These are phyloP conservation scores for Candida frijolesensis DNA, from an alignment of 1,139 yeast species.

Conservation along the genomic window DNA sequence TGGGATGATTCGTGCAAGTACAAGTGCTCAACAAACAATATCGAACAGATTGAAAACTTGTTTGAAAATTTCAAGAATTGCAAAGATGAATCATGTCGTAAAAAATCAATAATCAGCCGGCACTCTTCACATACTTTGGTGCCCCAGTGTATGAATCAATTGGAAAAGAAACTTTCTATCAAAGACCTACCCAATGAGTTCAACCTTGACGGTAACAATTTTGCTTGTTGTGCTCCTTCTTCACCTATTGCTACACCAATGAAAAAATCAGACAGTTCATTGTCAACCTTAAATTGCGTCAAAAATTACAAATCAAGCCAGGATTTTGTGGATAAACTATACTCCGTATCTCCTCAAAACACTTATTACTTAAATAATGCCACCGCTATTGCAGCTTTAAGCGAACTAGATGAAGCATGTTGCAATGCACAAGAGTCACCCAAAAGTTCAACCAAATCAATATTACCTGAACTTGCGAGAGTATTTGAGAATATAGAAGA, in stretches of 20 bases:
- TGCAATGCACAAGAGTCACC: not conserved
- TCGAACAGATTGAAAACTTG: slow-evolving; percentile 13
- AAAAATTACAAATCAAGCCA: slow-evolving; percentile 25
- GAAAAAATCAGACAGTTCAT: slow-evolving; percentile 5
- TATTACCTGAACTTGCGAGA: slow-evolving; percentile 11
- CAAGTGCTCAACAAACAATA: slow-evolving; percentile 7
- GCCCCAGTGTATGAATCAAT: not conserved
- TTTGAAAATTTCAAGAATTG: slow-evolving; percentile 7
- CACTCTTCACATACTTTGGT: slow-evolving; percentile 16
- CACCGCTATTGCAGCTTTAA: slow-evolving; percentile 30
- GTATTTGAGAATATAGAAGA: slow-evolving; percentile 13
- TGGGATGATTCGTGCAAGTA: slow-evolving; percentile 14
- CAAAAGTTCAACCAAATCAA: slow-evolving; percentile 1
- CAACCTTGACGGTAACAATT: slow-evolving; percentile 5
- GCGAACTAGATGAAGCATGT: slow-evolving; percentile 5
- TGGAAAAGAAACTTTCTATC: slow-evolving; percentile 11
- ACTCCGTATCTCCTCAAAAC: slow-evolving; percentile 45
- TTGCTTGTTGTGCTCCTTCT: not conserved
- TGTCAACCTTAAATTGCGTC: slow-evolving; percentile 3
- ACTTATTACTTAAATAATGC: slow-evolving; percentile 38
- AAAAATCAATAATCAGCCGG: slow-evolving; percentile 10
- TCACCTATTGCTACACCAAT: slow-evolving; percentile 9
- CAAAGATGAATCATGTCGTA: not conserved
- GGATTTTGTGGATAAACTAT: slow-evolving; percentile 36
- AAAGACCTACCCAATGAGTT: slow-evolving; percentile 15